Evolutionary conservation across 805 yeast genomes (phyloP).

Genomic region (Wickerhamiella cacticola): DNA sequence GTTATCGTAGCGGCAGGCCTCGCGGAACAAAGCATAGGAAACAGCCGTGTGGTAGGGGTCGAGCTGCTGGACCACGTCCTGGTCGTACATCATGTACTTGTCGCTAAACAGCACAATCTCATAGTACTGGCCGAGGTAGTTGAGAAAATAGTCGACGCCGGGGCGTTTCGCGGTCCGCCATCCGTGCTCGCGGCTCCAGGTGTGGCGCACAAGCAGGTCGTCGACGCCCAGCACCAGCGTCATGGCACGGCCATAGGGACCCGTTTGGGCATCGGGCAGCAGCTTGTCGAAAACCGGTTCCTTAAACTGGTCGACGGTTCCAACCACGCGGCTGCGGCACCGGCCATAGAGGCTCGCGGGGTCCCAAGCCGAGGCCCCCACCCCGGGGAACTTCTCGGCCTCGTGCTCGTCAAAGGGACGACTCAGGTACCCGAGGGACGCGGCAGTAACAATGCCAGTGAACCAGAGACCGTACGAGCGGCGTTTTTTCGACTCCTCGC

Average conservation of each 20-base stretch:
- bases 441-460: constrained; percentile 27
- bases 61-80: constrained; percentile 69
- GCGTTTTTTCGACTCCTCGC: constrained; percentile 41
- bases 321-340: constrained; percentile 55
- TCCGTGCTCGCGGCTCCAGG: constrained; percentile 83
- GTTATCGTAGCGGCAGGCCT: constrained; percentile 80
- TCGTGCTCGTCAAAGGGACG: constrained; percentile 80
- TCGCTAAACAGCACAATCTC: constrained; percentile 87
- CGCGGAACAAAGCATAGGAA: constrained; percentile 77
- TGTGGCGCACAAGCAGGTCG: constrained; percentile 79
- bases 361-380: constrained; percentile 51
- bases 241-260: constrained; percentile 82
- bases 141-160: constrained; percentile 91
- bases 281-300: constrained; percentile 91
- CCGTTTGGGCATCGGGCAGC: constrained; percentile 85
- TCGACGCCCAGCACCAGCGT: constrained; percentile 84
- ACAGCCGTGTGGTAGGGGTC: constrained; percentile 89
- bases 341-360: constrained; percentile 57
- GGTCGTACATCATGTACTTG: constrained; percentile 74
- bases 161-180: constrained; percentile 99
- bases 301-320: constrained; percentile 68
- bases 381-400: constrained; percentile 44
- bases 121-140: constrained; percentile 87
- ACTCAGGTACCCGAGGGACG: constrained; percentile 47
- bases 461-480: constrained; percentile 58